Conservation (phyloP, 106 monocot species). For the Hemerocallis citrina region DNA sequence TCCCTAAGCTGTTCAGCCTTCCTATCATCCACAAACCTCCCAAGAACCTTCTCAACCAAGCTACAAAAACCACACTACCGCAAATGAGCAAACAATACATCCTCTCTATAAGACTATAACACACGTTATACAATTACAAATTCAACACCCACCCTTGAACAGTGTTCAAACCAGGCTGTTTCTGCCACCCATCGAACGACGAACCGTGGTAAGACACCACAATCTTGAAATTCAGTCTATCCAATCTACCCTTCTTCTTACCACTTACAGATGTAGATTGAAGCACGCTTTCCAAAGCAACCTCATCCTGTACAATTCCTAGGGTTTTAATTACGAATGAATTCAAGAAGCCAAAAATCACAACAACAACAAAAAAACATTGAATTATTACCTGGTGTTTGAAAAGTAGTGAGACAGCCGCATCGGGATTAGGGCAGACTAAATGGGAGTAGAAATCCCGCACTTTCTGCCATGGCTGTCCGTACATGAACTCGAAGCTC, state of each 20-base stretch:
- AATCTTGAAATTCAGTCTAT: constrained; percentile 70
- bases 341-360: neutral
- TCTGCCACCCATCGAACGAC: constrained; percentile 97
- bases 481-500: constrained; percentile 69
- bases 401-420: neutral
- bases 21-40: constrained; percentile 81
- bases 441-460: constrained; percentile 60
- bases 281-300: neutral
- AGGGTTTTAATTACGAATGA: neutral
- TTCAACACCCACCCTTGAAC: constrained; percentile 83
- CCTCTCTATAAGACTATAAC: neutral
- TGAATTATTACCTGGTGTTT: too few relatives aligned
- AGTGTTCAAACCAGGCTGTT: constrained; percentile 84
- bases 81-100: neutral
- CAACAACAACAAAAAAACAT: neutral
- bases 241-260: constrained; percentile 33
- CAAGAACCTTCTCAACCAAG: constrained; percentile 64
- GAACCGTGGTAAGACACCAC: constrained; percentile 70
- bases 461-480: constrained; percentile 58
- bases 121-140: neutral
- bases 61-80: constrained; percentile 23
- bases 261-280: neutral
- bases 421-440: constrained; percentile 8
- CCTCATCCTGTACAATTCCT: constrained; percentile 26
- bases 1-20: constrained; percentile 63